phyloP scores from a whole-genome alignment of 345 rosid genomes.

The Rubroshorea leprosula region DNA sequence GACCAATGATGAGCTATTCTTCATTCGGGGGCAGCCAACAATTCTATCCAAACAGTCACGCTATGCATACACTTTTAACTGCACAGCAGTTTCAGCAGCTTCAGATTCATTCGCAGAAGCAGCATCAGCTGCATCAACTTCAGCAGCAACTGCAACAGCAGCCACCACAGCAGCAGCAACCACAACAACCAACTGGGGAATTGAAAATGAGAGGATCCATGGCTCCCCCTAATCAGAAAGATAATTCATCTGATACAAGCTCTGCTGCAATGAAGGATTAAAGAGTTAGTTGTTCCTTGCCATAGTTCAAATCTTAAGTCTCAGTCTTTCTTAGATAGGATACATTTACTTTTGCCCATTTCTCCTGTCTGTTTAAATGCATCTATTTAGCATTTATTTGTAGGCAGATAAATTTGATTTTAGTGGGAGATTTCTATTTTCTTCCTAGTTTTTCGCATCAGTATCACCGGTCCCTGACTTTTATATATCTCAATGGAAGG shows the following conservation, averaged over 20 bases:
- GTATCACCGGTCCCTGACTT: too few species aligned
- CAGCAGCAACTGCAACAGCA: constrained; percentile 27
- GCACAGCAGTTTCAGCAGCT: constrained; percentile 92
- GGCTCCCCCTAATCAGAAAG: constrained; percentile 49
- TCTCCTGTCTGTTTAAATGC: constrained; percentile 12
- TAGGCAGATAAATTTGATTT: constrained; percentile 22
- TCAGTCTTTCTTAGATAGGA: constrained; percentile 26
- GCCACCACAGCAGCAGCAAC: constrained; percentile 29
- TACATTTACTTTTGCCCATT: background rate
- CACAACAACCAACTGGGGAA: constrained; percentile 39
- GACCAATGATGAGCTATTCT: constrained; percentile 50
- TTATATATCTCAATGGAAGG: too few species aligned
- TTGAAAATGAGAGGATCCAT: constrained; percentile 39
- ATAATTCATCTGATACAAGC: constrained; percentile 32
- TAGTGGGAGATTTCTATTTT: constrained; percentile 11
- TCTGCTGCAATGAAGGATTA: constrained; percentile 28
- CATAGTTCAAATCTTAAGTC: constrained; percentile 9
- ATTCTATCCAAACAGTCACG: constrained; percentile 53
- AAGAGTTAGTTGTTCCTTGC: background rate
- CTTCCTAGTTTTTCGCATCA: too few species aligned
- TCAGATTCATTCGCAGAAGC: constrained; percentile 89
- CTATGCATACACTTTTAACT: constrained; percentile 61
- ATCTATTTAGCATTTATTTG: constrained; percentile 8
- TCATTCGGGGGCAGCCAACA: constrained; percentile 64
- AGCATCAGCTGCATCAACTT: constrained; percentile 14